Evolutionary conservation across 2,329 filamentous ascomycete genomes (phyloP), one percentile per base, ranked within the genome.

Genomic region (Kalaharituber pfeilii): DNA sequence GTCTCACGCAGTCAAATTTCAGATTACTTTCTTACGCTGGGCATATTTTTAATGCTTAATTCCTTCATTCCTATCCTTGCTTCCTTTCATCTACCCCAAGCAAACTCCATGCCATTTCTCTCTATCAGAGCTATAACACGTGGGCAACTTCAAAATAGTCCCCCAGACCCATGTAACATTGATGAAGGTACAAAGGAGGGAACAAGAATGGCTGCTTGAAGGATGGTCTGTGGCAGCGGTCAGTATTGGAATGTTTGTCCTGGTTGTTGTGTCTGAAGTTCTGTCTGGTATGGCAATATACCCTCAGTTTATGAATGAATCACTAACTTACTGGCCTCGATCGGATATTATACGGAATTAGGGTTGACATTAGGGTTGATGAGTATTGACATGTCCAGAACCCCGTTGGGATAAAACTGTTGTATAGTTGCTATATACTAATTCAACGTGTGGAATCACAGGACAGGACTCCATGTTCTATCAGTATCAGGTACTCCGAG

Each of bases 391-490:
- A 47, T 47, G 42, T 22, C 5, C 3, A 22, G 18, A 47, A 18
- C 5, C 3, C 1, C 22, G 5, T 22, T 47, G n/a, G 25, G n/a
- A 47, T 18, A 11, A 2, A 47, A 22, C 13, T 13, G 24, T 47
- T 5, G 11, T 47, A 5, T 18, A 2, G 24, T 47, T 47, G 42
- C 5, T 47, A 9, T 9, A n/a, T 9, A 36, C 9, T 36, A 36
- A 9, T 36, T 36, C 9, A 36, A 36, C n/a, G 9, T 47, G n/a
- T 22, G n/a, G 20, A 39, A 15, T 5, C 13, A 22, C 25, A 47
- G 42, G n/a, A 47, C 42, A 22, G 25, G 42, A 11, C 42, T 47
- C n/a, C 42, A 47, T 47, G 42, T 47, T 47, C 42, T 47, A 22
- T 20, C 42, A 6, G n/a, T 47, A 2, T 47, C 42, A 5, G 42